A percentile compares a stretch with the other conserved stretches of the same genome.
Evolutionary conservation across 2,329 filamentous ascomycete species (phyloP).

Genomic region (Blastomyces gilchristii): DNA sequence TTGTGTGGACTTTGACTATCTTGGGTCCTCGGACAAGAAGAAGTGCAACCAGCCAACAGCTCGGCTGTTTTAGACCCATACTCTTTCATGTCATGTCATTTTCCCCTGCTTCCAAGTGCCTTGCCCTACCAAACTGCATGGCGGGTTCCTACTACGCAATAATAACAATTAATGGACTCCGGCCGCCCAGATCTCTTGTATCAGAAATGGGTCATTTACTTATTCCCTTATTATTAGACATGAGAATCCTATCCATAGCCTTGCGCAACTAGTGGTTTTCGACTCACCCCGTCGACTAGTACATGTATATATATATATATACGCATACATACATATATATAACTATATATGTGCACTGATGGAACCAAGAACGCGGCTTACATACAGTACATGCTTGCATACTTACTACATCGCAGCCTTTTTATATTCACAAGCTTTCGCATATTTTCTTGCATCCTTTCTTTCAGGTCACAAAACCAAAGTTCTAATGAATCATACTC

Average conservation of each 20-base stretch:
- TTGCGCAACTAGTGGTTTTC: slow-evolving; percentile 4
- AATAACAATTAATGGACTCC: background rate
- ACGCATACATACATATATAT: background rate
- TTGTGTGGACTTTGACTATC: slow-evolving; percentile 2
- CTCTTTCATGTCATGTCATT: background rate
- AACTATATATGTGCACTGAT: background rate
- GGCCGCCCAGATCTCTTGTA: background rate
- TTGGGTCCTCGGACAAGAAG: background rate
- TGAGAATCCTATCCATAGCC: slow-evolving; percentile 3
- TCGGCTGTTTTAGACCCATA: slow-evolving; percentile 6
- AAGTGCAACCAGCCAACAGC: slow-evolving; percentile 4
- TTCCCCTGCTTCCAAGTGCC: background rate
- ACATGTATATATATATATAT: background rate
- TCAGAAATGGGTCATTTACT: background rate
- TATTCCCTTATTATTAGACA: background rate
- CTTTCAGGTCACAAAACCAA: background rate
- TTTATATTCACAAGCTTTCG: background rate
- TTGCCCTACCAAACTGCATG: background rate
- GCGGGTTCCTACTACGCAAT: slow-evolving; percentile 2
- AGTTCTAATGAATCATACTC: slow-evolving; percentile 1
- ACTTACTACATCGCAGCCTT: background rate
- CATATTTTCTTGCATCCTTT: background rate
- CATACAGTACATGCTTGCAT: background rate
- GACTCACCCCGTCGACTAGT: background rate
- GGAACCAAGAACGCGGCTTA: background rate